Base-by-base conservation (phyloP, 495 filamentous ascomycete species). In the Aspergillus indologenus region DNA sequence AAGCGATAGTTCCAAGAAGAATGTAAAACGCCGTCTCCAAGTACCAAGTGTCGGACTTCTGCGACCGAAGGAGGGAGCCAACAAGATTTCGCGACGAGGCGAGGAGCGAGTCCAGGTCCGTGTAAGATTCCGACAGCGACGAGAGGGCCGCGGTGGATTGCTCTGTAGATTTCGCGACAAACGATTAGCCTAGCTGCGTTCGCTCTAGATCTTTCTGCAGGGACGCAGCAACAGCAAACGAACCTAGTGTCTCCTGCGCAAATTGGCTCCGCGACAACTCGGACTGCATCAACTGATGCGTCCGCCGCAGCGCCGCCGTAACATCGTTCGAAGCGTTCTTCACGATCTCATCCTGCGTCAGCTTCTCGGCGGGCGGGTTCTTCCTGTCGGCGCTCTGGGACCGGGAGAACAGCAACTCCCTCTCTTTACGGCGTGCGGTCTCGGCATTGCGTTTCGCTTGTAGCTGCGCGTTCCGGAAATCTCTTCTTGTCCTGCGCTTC, bases 31-130 rank as follows among this genome's bases (percentile, higher is more conserved):
- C 86, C 19, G 87, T 92, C 72, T 91, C 85, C 24, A 97, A 81
- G 65, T 99, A 99, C 94, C 94, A 99, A 3, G 91, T 94, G 71
- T 98, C 94, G 44, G 87, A 92, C 76, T 97, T 97, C 66, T 92
- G 90, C 29, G 89, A 91, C 63, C 84, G 84, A 34, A 97, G 77
- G 48, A 99, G 75, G 22, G 89, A 90, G 17, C 82, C 83, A 12
- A 97, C 82, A 17, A 99, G 81, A 57, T 83, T 87, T 57, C 85
- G 81, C 19, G 87, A 89, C 40, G 81, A 86, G 0, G 83, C 76
- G 23, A 99, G 76, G 56, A 98, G 76, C 26, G 82, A 81, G 63
- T 93, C 91, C 17, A 98, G 82, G 24, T 81, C 82, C 34, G 76
- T 85, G 66, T 99, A 99, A 1, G 81, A 86, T 61, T 91, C 85